Conservation (phyloP, 768 basidiomycete genomes). For the Amanita inopinata region DNA sequence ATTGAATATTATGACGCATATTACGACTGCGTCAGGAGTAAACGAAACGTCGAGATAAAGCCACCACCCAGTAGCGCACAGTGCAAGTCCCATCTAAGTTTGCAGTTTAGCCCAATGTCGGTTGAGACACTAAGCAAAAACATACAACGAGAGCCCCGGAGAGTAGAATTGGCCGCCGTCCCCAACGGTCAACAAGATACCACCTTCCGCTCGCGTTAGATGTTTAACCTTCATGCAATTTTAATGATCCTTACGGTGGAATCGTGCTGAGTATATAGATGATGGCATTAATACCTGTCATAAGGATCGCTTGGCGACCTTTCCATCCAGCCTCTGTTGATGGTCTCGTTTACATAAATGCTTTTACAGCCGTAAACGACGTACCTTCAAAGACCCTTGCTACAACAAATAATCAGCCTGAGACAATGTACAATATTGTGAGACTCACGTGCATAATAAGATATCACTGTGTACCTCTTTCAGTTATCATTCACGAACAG, state of each 20-base stretch:
- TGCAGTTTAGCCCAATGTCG: background rate
- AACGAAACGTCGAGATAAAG: constrained; percentile 82
- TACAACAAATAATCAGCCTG: constrained; percentile 17
- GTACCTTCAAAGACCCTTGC: constrained; percentile 88
- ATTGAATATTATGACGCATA: constrained; percentile 87
- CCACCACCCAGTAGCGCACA: constrained; percentile 87
- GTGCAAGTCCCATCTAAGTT: constrained; percentile 67
- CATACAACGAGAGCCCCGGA: constrained; percentile 74
- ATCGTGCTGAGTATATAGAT: constrained; percentile 75
- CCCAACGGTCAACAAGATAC: constrained; percentile 91
- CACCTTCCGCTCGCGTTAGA: constrained; percentile 40
- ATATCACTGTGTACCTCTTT: constrained; percentile 57
- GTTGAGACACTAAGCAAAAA: constrained; percentile 6
- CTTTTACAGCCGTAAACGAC: constrained; percentile 8
- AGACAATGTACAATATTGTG: constrained; percentile 6
- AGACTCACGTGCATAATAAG: constrained; percentile 83
- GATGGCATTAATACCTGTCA: constrained; percentile 90
- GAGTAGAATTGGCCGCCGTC: constrained; percentile 80
- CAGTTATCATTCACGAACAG: background rate
- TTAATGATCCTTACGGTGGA: constrained; percentile 56
- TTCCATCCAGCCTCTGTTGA: constrained; percentile 85
- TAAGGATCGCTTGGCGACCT: constrained; percentile 85
- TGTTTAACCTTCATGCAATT: constrained; percentile 2
- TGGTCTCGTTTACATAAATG: constrained; percentile 1
- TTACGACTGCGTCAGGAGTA: constrained; percentile 82